These are phyloP conservation scores for Fusarium brachygibbosum DNA, from an alignment of 2,329 filamentous ascomycete species.

Conservation along the genomic window DNA sequence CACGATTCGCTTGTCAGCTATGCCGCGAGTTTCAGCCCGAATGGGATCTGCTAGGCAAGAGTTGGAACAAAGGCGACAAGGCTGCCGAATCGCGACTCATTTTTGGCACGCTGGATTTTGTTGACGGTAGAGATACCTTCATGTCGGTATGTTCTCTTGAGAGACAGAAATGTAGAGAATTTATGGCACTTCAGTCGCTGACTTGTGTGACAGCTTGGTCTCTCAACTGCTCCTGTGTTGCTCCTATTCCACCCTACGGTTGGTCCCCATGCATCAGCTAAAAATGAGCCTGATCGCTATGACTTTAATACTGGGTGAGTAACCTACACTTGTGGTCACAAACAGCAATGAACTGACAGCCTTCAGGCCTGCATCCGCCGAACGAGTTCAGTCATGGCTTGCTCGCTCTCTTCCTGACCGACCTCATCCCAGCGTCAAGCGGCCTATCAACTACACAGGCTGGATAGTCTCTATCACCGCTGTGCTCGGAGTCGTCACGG, in stretches of 20 bases:
- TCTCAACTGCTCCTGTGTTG: conserved; percentile 94
- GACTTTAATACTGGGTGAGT: conserved; percentile 86
- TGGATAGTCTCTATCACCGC: conserved; percentile 77
- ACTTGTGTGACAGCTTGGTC: conserved; percentile 74
- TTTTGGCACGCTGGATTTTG: conserved; percentile 89
- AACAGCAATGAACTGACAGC: background rate
- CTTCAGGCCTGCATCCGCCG: conserved; percentile 77
- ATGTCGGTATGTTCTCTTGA: conserved; percentile 73
- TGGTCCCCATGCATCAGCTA: conserved; percentile 81
- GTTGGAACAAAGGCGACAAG: conserved; percentile 89
- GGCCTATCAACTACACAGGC: conserved; percentile 89
- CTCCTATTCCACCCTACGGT: conserved; percentile 87
- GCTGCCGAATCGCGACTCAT: conserved; percentile 78
- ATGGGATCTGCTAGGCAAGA: conserved; percentile 87
- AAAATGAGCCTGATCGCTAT: conserved; percentile 79
- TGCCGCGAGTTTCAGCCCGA: conserved; percentile 95
- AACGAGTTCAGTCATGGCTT: conserved; percentile 84
- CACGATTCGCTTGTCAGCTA: conserved; percentile 85
- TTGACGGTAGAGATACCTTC: conserved; percentile 85
- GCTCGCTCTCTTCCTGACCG: conserved; percentile 81
- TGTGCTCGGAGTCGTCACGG: conserved; percentile 77
- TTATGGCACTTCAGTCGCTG: conserved; percentile 6
- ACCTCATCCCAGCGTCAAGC: conserved; percentile 81
- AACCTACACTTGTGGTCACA: background rate
- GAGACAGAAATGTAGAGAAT: background rate